Base-by-base conservation (phyloP, 352 stramenopile genomes). In the Blastocystis sp. region DNA sequence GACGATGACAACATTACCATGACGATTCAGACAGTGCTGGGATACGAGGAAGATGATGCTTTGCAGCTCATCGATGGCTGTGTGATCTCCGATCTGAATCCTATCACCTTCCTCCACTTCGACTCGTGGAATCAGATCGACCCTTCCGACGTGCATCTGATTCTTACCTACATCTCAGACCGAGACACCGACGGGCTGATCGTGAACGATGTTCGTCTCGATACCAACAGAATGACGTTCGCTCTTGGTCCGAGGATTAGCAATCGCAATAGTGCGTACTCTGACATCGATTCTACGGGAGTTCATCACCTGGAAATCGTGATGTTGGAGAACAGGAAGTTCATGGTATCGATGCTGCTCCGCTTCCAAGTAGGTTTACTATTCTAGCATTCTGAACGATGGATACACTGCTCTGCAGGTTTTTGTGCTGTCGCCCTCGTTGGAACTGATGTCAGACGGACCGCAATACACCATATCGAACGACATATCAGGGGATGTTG, bases 381-480 rank as follows among this genome's bases (percentile, higher is more conserved):
- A 85, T 24, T 85, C 73, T 0, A 85, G 73, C 24, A 69, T 85
- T 65, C 34, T 85, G 13, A 85, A 85, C 50, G 68, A 85, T 3
- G 73, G 73, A 6, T 85, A 45, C 56, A 85, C 73, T 11, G 73
- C 73, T n/a, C 50, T 85, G 5, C 73, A 85, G 73, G 2, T 85
- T 18, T 41, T 26, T 18, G 24, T 54, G 18, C 56, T 85, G 4
- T 54, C 47, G 30, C 54, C 73, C 18, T 24, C 73, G 56, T 65
- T 68, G 3, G 73, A 85, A 55, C 56, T 85, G 9, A 11, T 85
- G 30, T 34, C 20, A 24, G 73, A 85, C 55, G 73, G 73, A 16
- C 73, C 73, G 20, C 73, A 85, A 26, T 85, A 66, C 47, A 69
- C 68, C 26, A 11, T 85, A 26, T 85, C 73, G 16, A 47, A 53